Evolutionary conservation across 192 early-diverging fungal genomes (phyloP).

Genomic region (Coemansia sp.): DNA sequence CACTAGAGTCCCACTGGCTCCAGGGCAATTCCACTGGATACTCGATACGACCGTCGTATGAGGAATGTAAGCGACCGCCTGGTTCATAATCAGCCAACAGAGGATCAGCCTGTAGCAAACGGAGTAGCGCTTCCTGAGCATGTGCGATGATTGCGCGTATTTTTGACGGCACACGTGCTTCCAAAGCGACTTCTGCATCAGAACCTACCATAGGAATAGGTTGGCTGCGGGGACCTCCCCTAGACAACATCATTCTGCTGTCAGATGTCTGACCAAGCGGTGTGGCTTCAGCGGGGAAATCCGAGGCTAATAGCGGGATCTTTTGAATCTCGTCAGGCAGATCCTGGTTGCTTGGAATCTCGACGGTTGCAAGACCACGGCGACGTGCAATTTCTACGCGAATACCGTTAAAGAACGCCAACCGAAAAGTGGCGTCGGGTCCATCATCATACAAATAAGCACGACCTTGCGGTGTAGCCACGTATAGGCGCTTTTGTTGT

Average conservation of each 20-base stretch:
- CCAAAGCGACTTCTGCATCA: not conserved
- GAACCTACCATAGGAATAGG: too few relatives aligned
- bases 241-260: too few relatives aligned
- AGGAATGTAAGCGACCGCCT: not conserved
- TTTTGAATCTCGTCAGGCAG: conserved; percentile 50
- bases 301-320: conserved; percentile 15
- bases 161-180: conserved; percentile 17
- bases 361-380: conserved; percentile 36
- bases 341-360: conserved; percentile 43
- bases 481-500: conserved; percentile 63
- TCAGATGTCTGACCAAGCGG: too few relatives aligned
- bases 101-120: conserved; percentile 14
- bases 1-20: conserved; percentile 18
- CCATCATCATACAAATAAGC: conserved; percentile 66
- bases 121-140: conserved; percentile 17
- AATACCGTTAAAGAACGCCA: conserved; percentile 64
- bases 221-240: too few relatives aligned
- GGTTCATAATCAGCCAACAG: conserved; percentile 26
- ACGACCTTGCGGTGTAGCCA: conserved; percentile 69
- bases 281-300: too few relatives aligned
- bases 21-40: conserved; percentile 27
- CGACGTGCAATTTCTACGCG: conserved; percentile 42
- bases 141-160: conserved; percentile 32
- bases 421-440: conserved; percentile 58
- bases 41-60: conserved; percentile 11